Base-by-base conservation (phyloP, 1,284 basidiomycete genomes). In the Boletus semigastroideus region DNA sequence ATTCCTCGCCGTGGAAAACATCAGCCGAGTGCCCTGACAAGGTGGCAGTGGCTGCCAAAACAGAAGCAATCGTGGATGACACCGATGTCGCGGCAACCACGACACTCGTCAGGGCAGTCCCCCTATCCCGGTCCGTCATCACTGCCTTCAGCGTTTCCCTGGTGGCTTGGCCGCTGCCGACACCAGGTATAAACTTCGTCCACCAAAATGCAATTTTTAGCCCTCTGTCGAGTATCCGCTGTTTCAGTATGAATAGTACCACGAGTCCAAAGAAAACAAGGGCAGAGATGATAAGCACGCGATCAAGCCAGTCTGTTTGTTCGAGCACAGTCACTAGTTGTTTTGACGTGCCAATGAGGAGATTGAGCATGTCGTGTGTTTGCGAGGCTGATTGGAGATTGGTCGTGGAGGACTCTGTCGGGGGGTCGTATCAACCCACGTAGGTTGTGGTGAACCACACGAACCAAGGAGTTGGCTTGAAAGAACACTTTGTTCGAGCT, bases 271-370 rank as follows among this genome's bases (percentile, higher is more conserved):
- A 97, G 70, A 97, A 90, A 16, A 76, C 63, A 30, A 97, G 81
- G 0, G 83, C 90, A 6, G 83, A 78, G 50, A 91, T 72, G 58
- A 98, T 87, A 56, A 96, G 74, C 33, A 94, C 69, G 8, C 93
- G 87, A 74, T 98, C 94, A n/a, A 94, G 75, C 83, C 90, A 88
- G 74, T 97, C 93, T 7, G 92, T 84, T 54, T 87, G 86, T 70
- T 95, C 89, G 41, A 98, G 84, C 0, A 87, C 84, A 16, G 86
- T 89, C 58, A 97, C 86, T 54, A 97, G 82, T 36, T 87, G 79
- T 62, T 89, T 87, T 1, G 92, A 94, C 25, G 89, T 84, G 46
- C 77, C 74, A 66, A 97, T 83, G 50, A 97, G 72, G 46, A 78
- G 77, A 34, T 79, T 80, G 58, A 97, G 86, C 13, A 78, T 78